Evolutionary conservation across 805 yeast species (phyloP), one percentile per base, ranked within the genome.

Genomic region (Yarrowia sp.): DNA sequence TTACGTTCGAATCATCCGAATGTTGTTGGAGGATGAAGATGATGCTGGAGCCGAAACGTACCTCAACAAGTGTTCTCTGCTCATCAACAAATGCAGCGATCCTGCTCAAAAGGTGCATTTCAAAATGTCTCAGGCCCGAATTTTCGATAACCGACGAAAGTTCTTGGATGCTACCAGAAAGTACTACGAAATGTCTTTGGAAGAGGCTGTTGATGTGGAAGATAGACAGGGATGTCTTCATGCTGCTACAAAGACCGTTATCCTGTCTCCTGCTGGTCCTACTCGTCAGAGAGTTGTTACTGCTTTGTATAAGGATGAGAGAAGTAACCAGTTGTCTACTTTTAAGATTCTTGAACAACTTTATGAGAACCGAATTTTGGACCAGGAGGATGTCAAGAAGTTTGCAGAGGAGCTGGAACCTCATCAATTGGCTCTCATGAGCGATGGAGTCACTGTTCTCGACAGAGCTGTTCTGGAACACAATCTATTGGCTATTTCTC

Each of bases 231-330:
- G 55, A 14, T 70, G 73, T 58, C 67, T 74, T 13, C 47, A 65
- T n/a, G 70, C 71, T 8, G 76, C 75, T 3, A 67, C 72, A 4
- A 67, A 70, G 9, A 72, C 75, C 17, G 71, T 74, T 3, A 64
- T 74, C 1, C 66, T 74, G 65, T 68, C 74, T 32, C 76, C 76
- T 6, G 76, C 77, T 1, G 76, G 76, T 0, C 76, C 76, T 0
- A 65, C 66, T 14, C 62, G 76, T 11, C 64, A 71, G 9, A 70
- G 73, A 9, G 65, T 72, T 18, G 66, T 74, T 11, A 64, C 70
- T 4, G 65, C 68, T 31, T 66, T 74, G 8, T 68, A 69, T 65
- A 72, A 67, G 35, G 76, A 74, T 67, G 76, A 72, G n/a, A 55
- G 71, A 33, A 65, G 70, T 8, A 41, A 50, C 43, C 66, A 62